Percentiles rank a stretch among this genome's conserved stretches.
Conservation (phyloP, 257 asterid species). For the Fraxinus anomala region DNA sequence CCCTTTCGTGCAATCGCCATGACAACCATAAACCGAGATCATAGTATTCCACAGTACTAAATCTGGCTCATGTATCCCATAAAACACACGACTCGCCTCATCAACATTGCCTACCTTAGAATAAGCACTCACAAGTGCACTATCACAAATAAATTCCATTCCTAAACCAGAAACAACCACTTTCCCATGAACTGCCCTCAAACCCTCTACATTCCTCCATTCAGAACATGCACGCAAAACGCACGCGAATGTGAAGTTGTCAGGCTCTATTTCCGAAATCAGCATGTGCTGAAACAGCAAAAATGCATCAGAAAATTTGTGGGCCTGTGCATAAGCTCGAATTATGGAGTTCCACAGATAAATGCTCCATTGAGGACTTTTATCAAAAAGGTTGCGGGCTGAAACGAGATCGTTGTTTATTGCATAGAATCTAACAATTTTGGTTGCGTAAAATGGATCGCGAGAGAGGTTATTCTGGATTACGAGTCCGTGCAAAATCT, state of each 20-base stretch:
- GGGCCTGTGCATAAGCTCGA: slow-evolving; percentile 69
- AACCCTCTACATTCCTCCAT: slow-evolving; percentile 29
- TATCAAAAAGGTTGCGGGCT: slow-evolving; percentile 75
- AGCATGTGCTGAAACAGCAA: slow-evolving; percentile 54
- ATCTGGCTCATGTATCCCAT: slow-evolving; percentile 59
- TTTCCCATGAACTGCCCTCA: slow-evolving; percentile 59
- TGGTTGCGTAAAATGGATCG: slow-evolving; percentile 75
- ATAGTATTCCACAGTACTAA: slow-evolving; percentile 78
- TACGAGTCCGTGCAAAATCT: slow-evolving; percentile 49
- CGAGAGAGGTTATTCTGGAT: slow-evolving; percentile 44
- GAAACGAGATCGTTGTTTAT: slow-evolving; percentile 53
- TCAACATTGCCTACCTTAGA: slow-evolving; percentile 56
- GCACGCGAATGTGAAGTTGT: slow-evolving; percentile 74
- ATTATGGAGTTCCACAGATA: slow-evolving; percentile 84
- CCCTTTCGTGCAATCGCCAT: slow-evolving; percentile 50
- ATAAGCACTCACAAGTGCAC: slow-evolving; percentile 71
- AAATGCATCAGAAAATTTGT: slow-evolving; percentile 46
- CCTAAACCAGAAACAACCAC: slow-evolving; percentile 57
- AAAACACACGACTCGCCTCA: slow-evolving; percentile 55
- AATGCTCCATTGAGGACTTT: slow-evolving; percentile 58
- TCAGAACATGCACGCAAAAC: slow-evolving; percentile 66
- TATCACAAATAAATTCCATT: slow-evolving; percentile 56
- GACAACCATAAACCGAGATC: slow-evolving; percentile 60
- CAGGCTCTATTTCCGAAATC: slow-evolving; percentile 55
- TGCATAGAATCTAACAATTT: slow-evolving; percentile 61